These are phyloP conservation scores for Yamadazyma triangularis DNA, from an alignment of 1,139 yeast species.

Conservation along the genomic window DNA sequence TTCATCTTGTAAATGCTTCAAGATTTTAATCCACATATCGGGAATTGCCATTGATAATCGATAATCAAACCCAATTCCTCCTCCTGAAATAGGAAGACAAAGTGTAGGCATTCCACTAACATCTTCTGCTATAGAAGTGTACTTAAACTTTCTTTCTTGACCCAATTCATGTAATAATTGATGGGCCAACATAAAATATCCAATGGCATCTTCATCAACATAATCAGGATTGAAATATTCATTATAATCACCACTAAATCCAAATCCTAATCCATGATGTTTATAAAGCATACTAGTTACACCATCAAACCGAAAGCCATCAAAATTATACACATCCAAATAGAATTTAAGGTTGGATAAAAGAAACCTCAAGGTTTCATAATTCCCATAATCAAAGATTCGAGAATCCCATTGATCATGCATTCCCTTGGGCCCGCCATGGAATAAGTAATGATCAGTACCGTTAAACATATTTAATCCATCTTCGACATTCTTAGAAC, in stretches of 20 bases:
- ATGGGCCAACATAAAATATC: slow-evolving; percentile 86
- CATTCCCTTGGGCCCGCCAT: slow-evolving; percentile 76
- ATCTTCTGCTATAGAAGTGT: slow-evolving; percentile 90
- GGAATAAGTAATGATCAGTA: slow-evolving; percentile 92
- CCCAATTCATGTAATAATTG: slow-evolving; percentile 57
- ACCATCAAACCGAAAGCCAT: slow-evolving; percentile 96
- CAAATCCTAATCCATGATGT: slow-evolving; percentile 89
- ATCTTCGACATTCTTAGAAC: slow-evolving; percentile 89
- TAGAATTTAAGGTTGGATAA: slow-evolving; percentile 84
- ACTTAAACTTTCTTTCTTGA: slow-evolving; percentile 37
- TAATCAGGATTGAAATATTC: slow-evolving; percentile 81
- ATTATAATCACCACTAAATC: slow-evolving; percentile 88
- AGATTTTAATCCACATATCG: slow-evolving; percentile 96
- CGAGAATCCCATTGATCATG: slow-evolving; percentile 97
- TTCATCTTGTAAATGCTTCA: slow-evolving; percentile 81
- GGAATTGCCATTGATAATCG: slow-evolving; percentile 96
- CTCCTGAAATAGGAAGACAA: slow-evolving; percentile 65
- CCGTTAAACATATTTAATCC: slow-evolving; percentile 95
- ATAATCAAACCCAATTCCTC: slow-evolving; percentile 94
- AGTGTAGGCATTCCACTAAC: slow-evolving; percentile 97
- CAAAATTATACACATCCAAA: slow-evolving; percentile 79
- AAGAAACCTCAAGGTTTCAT: slow-evolving; percentile 85
- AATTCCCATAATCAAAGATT: slow-evolving; percentile 82
- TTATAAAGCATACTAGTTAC: slow-evolving; percentile 89
- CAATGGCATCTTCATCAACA: slow-evolving; percentile 84